These are phyloP conservation scores for Mytilinidion resinicola DNA, from an alignment of 495 filamentous ascomycete genomes.

Conservation along the genomic window DNA sequence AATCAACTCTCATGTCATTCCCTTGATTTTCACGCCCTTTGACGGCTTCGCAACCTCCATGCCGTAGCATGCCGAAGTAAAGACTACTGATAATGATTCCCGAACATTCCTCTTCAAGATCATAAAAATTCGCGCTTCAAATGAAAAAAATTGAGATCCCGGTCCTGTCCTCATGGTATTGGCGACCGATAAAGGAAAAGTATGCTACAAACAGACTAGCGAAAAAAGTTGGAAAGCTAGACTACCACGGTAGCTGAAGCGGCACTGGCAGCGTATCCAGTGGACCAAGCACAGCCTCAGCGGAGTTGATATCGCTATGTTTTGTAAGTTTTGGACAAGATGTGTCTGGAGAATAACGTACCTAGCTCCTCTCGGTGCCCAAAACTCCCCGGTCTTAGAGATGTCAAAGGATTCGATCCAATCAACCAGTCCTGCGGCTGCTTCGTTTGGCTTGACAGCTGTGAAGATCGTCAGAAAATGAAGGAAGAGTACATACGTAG, in stretches of 20 bases:
- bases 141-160: too few relatives aligned
- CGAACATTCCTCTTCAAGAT: too few relatives aligned
- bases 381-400: slow-evolving; percentile 60
- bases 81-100: too few relatives aligned
- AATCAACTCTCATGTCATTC: too few relatives aligned
- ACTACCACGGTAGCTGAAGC: slow-evolving; percentile 62
- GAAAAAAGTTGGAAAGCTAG: not conserved
- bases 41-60: too few relatives aligned
- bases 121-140: too few relatives aligned
- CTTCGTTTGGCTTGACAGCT: slow-evolving; percentile 61
- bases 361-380: slow-evolving; percentile 62
- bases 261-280: slow-evolving; percentile 53
- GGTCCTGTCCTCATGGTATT: too few relatives aligned
- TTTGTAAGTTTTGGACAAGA: slow-evolving; percentile 3
- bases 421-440: slow-evolving; percentile 54
- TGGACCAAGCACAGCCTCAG: slow-evolving; percentile 53
- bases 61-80: too few relatives aligned
- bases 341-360: slow-evolving; percentile 33
- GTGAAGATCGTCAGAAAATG: not conserved
- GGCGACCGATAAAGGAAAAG: too few relatives aligned
- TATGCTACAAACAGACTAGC: too few relatives aligned
- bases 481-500: not conserved
- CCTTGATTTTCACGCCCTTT: too few relatives aligned
- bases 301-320: slow-evolving; percentile 61
- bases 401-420: slow-evolving; percentile 61